A percentile compares a stretch with the other conserved stretches of the same genome.
Conservation (phyloP, 495 filamentous ascomycete genomes). For the Tuber borchii region DNA sequence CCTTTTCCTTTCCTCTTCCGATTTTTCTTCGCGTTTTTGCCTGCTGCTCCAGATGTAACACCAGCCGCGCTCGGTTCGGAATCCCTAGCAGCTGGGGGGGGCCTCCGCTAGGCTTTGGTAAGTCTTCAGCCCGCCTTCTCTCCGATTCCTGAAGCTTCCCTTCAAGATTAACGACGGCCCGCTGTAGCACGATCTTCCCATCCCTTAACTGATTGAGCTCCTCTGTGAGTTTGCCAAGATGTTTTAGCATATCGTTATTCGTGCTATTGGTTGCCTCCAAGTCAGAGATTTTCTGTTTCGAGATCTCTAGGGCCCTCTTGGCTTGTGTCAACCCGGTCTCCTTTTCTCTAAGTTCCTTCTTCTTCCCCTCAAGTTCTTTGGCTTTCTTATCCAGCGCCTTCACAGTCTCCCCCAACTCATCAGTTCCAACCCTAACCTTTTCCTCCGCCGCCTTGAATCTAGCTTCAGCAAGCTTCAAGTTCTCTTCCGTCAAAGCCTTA, state of each 20-base stretch:
- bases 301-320: not conserved
- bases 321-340: conserved; percentile 12
- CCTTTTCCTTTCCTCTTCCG: conserved; percentile 76
- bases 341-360: conserved; percentile 20
- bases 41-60: not conserved
- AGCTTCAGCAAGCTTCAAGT: conserved; percentile 26
- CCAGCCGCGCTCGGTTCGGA: conserved; percentile 23
- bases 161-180: conserved; percentile 35
- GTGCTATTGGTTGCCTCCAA: not conserved
- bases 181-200: conserved; percentile 32
- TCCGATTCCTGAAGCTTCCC: conserved; percentile 21
- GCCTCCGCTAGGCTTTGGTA: conserved; percentile 6
- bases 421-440: conserved; percentile 43
- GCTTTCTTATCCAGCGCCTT: conserved; percentile 12
- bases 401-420: conserved; percentile 14
- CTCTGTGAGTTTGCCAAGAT: conserved; percentile 16
- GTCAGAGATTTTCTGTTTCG: not conserved
- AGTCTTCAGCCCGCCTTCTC: conserved; percentile 1
- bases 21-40: conserved; percentile 70
- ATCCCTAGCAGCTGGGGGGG: conserved; percentile 36
- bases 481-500: conserved; percentile 13
- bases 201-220: conserved; percentile 26
- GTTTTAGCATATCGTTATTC: not conserved
- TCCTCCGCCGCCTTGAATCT: conserved; percentile 30
- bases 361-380: conserved; percentile 14